Percentiles rank a stretch among this genome's conserved stretches.
Evolutionary conservation across 2,329 filamentous ascomycete genomes (phyloP).

Genomic region (Cyphellophora europaea): DNA sequence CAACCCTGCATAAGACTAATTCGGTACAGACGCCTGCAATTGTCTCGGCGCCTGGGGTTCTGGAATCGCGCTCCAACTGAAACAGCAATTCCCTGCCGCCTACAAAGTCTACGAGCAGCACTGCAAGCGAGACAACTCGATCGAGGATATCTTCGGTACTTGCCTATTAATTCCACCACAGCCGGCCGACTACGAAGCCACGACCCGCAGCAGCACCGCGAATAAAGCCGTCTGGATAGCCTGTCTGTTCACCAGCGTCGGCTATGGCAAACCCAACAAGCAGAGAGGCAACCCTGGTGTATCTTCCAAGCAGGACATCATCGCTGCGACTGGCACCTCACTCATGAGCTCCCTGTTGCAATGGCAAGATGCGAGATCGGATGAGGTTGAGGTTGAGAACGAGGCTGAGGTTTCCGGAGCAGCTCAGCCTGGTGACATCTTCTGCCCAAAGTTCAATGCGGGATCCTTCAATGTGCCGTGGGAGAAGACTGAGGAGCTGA

Average conservation of each 20-base stretch:
- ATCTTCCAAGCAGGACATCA: conserved; percentile 35
- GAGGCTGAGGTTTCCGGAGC: too few species aligned
- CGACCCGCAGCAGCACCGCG: conserved; percentile 2
- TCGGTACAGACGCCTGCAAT: conserved; percentile 52
- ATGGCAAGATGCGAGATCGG: conserved; percentile 32
- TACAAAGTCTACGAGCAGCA: conserved; percentile 38
- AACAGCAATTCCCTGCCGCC: conserved; percentile 41
- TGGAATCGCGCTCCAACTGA: conserved; percentile 48
- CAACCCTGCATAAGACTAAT: too few species aligned
- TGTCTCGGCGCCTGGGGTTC: conserved; percentile 47
- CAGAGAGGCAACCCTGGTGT: conserved; percentile 17
- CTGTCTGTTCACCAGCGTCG: conserved; percentile 48
- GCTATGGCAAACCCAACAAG: conserved; percentile 34
- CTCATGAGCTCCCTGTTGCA: conserved; percentile 23
- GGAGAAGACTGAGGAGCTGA: conserved; percentile 35
- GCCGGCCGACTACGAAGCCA: conserved; percentile 22
- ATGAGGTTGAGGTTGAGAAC: conserved; percentile 12
- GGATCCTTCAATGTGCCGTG: conserved; percentile 49
- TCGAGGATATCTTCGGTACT: conserved; percentile 28
- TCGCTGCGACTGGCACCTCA: conserved; percentile 39
- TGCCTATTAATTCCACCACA: conserved; percentile 46
- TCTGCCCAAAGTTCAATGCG: conserved; percentile 49
- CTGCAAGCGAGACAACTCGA: conserved; percentile 28
- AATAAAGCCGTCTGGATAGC: conserved; percentile 36
- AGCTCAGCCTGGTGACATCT: conserved; percentile 27